Evolutionary conservation across 139 green algal genomes (phyloP).

Genomic region (Ettlia oleoabundans): DNA sequence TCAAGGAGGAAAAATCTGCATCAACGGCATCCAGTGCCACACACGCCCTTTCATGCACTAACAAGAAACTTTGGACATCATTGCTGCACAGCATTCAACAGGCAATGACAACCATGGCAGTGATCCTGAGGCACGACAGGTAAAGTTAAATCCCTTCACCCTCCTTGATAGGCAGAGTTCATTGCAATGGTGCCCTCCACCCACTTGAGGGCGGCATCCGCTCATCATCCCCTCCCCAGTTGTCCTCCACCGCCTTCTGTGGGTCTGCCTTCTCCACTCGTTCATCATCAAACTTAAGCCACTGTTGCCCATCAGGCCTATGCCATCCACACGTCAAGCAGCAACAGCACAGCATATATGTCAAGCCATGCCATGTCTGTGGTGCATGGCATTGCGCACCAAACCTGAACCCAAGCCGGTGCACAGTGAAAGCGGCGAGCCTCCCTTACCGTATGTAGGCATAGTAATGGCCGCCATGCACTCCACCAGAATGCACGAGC

Average conservation of each 20-base stretch:
- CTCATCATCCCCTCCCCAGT: conserved; percentile 90
- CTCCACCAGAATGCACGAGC: conserved; percentile 94
- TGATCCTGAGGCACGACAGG: neutral
- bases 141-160: no score
- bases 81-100: no score
- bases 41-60: no score
- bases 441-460: conserved; percentile 72
- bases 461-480: conserved; percentile 98
- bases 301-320: conserved; percentile 75
- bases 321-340: no score
- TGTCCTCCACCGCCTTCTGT: conserved; percentile 83
- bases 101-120: no score
- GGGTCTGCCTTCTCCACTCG: conserved; percentile 79
- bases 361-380: neutral
- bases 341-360: no score
- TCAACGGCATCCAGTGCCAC: no score
- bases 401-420: no score
- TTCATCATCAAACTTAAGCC: conserved; percentile 98
- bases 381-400: neutral
- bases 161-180: no score
- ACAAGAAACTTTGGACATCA: no score
- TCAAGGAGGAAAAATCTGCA: neutral
- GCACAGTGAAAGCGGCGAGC: no score
- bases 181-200: neutral
- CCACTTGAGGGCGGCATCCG: conserved; percentile 28